These are phyloP conservation scores for Aspergillus biplanus DNA, from an alignment of 495 filamentous ascomycete species.

Conservation along the genomic window DNA sequence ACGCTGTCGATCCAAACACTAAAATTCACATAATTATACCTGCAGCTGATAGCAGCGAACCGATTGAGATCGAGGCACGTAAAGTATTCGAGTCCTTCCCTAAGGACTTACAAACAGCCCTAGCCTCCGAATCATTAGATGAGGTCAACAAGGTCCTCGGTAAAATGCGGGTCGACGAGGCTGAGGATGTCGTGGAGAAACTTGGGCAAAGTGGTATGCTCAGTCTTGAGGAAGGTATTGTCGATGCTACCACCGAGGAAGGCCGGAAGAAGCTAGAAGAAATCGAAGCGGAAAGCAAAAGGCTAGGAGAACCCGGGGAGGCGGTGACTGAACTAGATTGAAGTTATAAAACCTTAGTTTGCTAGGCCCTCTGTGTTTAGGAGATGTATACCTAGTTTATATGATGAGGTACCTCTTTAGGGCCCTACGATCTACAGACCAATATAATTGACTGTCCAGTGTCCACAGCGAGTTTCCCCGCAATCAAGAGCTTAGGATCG, in stretches of 20 bases:
- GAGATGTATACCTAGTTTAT: too few relatives aligned
- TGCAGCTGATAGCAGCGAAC: constrained; percentile 61
- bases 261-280: constrained; percentile 76
- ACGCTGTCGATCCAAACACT: constrained; percentile 92
- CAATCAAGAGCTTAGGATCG: too few relatives aligned
- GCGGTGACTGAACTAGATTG: constrained; percentile 49
- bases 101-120: constrained; percentile 75
- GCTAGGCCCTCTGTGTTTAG: too few relatives aligned
- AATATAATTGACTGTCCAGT: too few relatives aligned
- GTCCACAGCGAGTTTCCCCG: too few relatives aligned
- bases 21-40: constrained; percentile 87
- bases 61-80: constrained; percentile 65
- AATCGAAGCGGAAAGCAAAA: constrained; percentile 66
- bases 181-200: constrained; percentile 85
- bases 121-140: constrained; percentile 84
- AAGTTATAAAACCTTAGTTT: constrained; percentile 1
- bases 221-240: constrained; percentile 87
- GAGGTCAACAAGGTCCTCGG: constrained; percentile 96
- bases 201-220: constrained; percentile 88
- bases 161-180: constrained; percentile 89
- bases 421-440: too few relatives aligned
- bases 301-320: constrained; percentile 45
- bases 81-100: constrained; percentile 83
- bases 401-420: too few relatives aligned
- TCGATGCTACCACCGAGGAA: constrained; percentile 94